Base-by-base conservation (phyloP, 176 grass and related monocot species). In the Guadua angustifolia region DNA sequence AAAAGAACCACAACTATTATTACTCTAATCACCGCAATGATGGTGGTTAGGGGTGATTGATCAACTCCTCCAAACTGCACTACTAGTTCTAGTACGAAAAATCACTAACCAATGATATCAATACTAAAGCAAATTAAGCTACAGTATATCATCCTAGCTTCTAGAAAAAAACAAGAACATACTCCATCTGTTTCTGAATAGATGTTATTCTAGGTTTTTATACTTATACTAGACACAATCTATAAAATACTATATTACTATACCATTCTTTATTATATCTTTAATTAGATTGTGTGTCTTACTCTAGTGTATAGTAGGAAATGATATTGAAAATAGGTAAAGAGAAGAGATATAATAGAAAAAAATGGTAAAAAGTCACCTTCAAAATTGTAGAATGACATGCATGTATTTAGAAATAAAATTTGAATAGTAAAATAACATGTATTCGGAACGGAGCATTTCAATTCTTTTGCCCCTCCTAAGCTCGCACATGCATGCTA, bases 61-160 rank as follows among this genome's bases (percentile, higher is more conserved):
- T 87, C 84, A 83, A 43, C 51, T 69, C 57, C 84, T 90, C 74
- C 88, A 79, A 69, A 66, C 62, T 62, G 88, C 60, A 74, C 74
- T 67, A 47, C 49, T 47, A 43, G 45, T 4, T 63, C n/a, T 40
- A 53, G 17, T 52, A 83, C 42, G 29, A 16, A 73, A 82, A 82
- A 73, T 82, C 73, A 73, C 38, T 78, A 78, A 85, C 71, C 83
- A 86, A 71, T 78, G 66, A 84, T 49, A 84, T 49, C 40, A 66
- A 55, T 39, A 22, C 60, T 71, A 79, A 86, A 86, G 84, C 49
- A 71, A 88, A n/a, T n/a, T n/a, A n/a, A 78, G 45, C 65, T 72
- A 45, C 40, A 25, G 47, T 59, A 7, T 56, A 45, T 39, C 56
- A 15, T 79, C 32, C 43, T 79, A 61, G 73, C 13, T 86, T 82